These are phyloP conservation scores for Neurospora sp. DNA, from an alignment of 495 filamentous ascomycete genomes.

Conservation along the genomic window DNA sequence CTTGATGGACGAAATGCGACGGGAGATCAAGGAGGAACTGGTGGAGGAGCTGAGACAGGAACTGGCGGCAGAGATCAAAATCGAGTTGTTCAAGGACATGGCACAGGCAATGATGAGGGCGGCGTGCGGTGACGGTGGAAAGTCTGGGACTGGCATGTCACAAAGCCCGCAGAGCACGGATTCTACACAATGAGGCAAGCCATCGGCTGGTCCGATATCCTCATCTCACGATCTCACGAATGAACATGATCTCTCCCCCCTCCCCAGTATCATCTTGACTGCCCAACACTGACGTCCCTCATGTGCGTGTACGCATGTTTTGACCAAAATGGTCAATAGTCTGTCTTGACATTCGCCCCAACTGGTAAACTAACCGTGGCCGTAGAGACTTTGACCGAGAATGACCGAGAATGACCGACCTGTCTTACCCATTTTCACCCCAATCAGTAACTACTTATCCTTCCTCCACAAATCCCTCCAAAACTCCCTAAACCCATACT, in stretches of 20 bases:
- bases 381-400: too few species aligned
- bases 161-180: background rate
- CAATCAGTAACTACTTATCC: background rate
- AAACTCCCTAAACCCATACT: constrained; percentile 81
- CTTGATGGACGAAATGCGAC: constrained; percentile 1
- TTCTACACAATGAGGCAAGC: background rate
- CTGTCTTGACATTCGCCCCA: background rate
- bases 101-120: constrained; percentile 8
- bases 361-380: too few species aligned
- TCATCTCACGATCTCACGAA: background rate
- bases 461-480: constrained; percentile 65
- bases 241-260: background rate
- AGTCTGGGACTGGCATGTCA: background rate
- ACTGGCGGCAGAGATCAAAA: constrained; percentile 1
- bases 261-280: background rate
- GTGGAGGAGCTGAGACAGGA: background rate
- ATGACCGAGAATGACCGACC: too few species aligned
- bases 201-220: background rate
- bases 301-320: background rate
- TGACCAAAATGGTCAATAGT: background rate
- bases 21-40: background rate
- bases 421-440: too few species aligned
- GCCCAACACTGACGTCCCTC: background rate
- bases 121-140: background rate
- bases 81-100: constrained; percentile 4